phyloP scores from a whole-genome alignment of 148 eudicot genomes.

The Pharnaceum exiguum region DNA sequence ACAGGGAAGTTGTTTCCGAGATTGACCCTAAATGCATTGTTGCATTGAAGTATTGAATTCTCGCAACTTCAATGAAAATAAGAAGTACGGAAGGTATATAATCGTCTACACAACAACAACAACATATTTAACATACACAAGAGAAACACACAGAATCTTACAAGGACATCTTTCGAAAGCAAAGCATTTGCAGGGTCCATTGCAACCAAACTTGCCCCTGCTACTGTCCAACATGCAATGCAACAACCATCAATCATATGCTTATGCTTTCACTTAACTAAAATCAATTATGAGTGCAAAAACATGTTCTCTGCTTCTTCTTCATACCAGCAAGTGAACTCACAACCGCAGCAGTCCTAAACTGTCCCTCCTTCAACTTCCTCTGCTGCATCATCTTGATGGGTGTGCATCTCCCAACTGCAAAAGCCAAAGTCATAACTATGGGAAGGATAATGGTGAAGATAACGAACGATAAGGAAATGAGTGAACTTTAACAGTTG shows the following conservation, averaged over 20 bases:
- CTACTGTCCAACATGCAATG: constrained; percentile 6
- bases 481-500: neutral
- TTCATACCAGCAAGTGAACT: constrained; percentile 25
- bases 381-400: constrained; percentile 1
- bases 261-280: neutral
- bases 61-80: no score
- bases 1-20: no score
- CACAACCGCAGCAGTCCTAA: constrained; percentile 3
- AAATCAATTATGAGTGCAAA: neutral
- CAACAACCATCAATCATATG: neutral
- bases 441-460: neutral
- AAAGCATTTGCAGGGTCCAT: constrained; percentile 46
- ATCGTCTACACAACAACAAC: neutral
- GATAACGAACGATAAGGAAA: neutral
- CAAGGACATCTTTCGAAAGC: constrained; percentile 33
- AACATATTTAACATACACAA: neutral
- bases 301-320: neutral
- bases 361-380: constrained; percentile 12
- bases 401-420: constrained; percentile 6
- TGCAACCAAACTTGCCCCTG: constrained; percentile 49
- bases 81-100: no score
- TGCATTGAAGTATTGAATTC: no score
- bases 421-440: neutral
- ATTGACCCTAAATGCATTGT: no score
- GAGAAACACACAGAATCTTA: constrained; percentile 27